phyloP scores from a whole-genome alignment of 2,329 filamentous ascomycete genomes.

The Stagonosporopsis cucurbitacearum region DNA sequence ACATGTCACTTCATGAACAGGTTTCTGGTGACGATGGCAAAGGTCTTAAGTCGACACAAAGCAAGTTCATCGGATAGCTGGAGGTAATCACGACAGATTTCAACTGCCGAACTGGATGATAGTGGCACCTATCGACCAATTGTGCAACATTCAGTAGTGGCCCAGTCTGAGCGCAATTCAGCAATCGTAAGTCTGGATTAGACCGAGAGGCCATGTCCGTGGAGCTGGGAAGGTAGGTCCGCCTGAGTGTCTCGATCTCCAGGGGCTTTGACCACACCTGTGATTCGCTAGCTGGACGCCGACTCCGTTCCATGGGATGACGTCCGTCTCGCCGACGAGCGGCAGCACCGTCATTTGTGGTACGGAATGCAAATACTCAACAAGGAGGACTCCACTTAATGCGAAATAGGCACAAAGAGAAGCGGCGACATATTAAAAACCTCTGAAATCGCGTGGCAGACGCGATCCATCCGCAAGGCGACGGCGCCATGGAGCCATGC shows the following conservation, averaged over 20 bases:
- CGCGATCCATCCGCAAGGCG: background rate
- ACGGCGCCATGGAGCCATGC: constrained; percentile 14
- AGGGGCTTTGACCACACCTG: background rate
- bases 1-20: background rate
- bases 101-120: background rate
- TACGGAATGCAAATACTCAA: constrained; percentile 10
- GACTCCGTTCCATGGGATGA: background rate
- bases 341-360: constrained; percentile 7
- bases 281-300: constrained; percentile 6
- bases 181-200: constrained; percentile 1
- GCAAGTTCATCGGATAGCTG: background rate
- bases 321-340: constrained; percentile 10
- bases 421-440: background rate
- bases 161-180: background rate
- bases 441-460: background rate
- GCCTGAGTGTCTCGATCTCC: background rate
- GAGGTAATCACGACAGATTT: background rate
- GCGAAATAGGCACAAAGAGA: constrained; percentile 1
- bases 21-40: background rate
- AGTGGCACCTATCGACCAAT: background rate
- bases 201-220: background rate
- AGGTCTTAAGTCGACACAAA: background rate
- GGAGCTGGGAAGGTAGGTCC: background rate
- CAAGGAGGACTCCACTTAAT: constrained; percentile 1
- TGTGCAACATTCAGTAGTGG: constrained; percentile 1